Conservation (phyloP, 225 moss, liverwort and hornwort genomes). For the Antitrichia curtipendula region DNA sequence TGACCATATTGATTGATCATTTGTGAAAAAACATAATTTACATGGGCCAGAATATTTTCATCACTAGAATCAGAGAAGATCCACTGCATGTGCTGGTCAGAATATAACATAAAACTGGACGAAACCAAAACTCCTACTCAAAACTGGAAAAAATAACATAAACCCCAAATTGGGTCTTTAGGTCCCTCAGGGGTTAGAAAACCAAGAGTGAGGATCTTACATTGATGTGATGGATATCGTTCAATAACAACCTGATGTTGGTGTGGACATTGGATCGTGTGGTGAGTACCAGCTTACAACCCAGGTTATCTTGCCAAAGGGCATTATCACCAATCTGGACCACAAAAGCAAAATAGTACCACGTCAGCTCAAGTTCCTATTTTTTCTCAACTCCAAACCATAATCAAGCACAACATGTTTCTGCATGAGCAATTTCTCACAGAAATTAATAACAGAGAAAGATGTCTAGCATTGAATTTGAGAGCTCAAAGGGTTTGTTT, state of each 20-base stretch:
- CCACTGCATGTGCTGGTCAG: not conserved
- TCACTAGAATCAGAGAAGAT: no score
- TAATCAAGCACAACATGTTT: not conserved
- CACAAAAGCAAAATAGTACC: not conserved
- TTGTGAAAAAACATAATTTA: not conserved
- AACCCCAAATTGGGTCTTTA: not conserved
- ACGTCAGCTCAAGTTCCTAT: not conserved
- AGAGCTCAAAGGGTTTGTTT: not conserved
- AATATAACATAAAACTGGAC: not conserved
- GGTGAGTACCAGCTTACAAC: constrained; percentile 30
- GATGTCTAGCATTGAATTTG: not conserved
- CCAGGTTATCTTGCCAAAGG: constrained; percentile 14
- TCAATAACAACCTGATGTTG: constrained; percentile 17
- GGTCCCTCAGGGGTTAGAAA: not conserved
- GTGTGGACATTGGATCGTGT: constrained; percentile 35
- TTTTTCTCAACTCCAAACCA: not conserved
- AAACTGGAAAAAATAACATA: not conserved
- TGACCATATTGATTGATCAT: not conserved
- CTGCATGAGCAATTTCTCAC: not conserved
- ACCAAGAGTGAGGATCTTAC: constrained; percentile 3
- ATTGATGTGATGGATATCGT: not conserved
- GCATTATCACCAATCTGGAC: constrained; percentile 14
- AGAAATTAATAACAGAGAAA: not conserved
- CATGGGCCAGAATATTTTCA: not conserved
- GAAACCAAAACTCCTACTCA: not conserved